Evolutionary conservation across 441 rosid species (phyloP).

Genomic region (Geranium incanum): DNA sequence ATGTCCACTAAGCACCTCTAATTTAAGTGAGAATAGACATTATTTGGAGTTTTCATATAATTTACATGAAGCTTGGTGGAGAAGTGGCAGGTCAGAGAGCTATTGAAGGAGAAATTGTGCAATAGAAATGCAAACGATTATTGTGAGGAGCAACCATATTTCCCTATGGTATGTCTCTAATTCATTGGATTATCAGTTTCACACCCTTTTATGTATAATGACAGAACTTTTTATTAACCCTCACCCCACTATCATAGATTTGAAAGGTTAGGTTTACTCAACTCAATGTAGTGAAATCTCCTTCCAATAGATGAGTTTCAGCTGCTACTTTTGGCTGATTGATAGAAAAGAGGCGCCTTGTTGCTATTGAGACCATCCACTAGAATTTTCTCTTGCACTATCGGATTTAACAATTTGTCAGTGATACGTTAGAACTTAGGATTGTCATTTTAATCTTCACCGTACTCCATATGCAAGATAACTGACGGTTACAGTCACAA

Average conservation of each 20-base stretch:
- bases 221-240: slow-evolving; percentile 16
- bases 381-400: slow-evolving; percentile 26
- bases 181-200: slow-evolving; percentile 27
- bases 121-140: slow-evolving; percentile 39
- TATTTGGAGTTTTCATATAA: slow-evolving; percentile 24
- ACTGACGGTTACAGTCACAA: not conserved
- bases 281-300: slow-evolving; percentile 21
- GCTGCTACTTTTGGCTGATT: slow-evolving; percentile 41
- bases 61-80: slow-evolving; percentile 54
- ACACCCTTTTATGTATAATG: slow-evolving; percentile 18
- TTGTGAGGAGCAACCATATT: slow-evolving; percentile 37
- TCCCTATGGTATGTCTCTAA: slow-evolving; percentile 52
- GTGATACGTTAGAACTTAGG: slow-evolving; percentile 20
- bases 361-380: slow-evolving; percentile 22
- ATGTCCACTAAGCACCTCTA: slow-evolving; percentile 16
- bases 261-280: slow-evolving; percentile 24
- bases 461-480: slow-evolving; percentile 19
- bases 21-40: slow-evolving; percentile 18
- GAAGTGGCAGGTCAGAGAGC: slow-evolving; percentile 78
- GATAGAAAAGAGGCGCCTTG: slow-evolving; percentile 34
- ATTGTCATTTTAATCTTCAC: slow-evolving; percentile 13
- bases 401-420: slow-evolving; percentile 19
- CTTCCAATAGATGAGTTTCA: slow-evolving; percentile 46
- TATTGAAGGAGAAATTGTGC: slow-evolving; percentile 54
- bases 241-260: slow-evolving; percentile 21